These are phyloP conservation scores for Mallotus nudiflorus DNA, from an alignment of 345 rosid genomes.

Conservation along the genomic window DNA sequence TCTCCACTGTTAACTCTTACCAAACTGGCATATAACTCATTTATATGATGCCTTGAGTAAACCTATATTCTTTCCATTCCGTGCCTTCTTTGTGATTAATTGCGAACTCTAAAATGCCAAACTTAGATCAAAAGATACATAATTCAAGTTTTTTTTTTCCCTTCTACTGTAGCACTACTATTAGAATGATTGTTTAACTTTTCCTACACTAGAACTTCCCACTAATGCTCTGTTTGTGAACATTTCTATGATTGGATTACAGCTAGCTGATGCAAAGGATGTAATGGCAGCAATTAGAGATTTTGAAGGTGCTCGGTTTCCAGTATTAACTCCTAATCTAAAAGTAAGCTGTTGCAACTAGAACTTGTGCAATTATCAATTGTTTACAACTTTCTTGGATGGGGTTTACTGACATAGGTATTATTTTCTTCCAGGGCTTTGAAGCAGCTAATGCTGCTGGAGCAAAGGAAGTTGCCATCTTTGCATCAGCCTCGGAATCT, in stretches of 20 bases:
- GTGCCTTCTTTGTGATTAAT: no score
- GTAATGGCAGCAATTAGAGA: slow-evolving; percentile 55
- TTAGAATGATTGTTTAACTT: background rate
- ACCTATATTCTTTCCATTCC: no score
- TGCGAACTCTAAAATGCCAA: no score
- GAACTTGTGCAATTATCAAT: background rate
- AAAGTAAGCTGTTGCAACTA: slow-evolving; percentile 38
- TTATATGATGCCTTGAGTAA: no score
- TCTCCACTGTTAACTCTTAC: no score
- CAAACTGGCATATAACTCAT: no score
- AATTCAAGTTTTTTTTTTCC: background rate
- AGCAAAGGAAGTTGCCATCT: slow-evolving; percentile 70
- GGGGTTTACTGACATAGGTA: slow-evolving; percentile 16
- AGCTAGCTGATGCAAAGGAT: slow-evolving; percentile 74
- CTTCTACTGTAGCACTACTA: no score
- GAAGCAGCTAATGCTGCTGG: slow-evolving; percentile 79
- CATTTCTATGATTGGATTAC: background rate
- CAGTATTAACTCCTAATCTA: slow-evolving; percentile 68
- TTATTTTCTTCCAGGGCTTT: slow-evolving; percentile 52
- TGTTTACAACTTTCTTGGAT: background rate
- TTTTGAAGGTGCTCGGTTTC: slow-evolving; percentile 51
- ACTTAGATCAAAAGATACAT: background rate
- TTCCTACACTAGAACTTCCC: background rate
- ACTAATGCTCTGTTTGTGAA: background rate
- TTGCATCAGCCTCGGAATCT: slow-evolving; percentile 80